A percentile compares a stretch with the other conserved stretches of the same genome.
Conservation (phyloP, 805 yeast genomes). For the Saccharomyces paradoxus region DNA sequence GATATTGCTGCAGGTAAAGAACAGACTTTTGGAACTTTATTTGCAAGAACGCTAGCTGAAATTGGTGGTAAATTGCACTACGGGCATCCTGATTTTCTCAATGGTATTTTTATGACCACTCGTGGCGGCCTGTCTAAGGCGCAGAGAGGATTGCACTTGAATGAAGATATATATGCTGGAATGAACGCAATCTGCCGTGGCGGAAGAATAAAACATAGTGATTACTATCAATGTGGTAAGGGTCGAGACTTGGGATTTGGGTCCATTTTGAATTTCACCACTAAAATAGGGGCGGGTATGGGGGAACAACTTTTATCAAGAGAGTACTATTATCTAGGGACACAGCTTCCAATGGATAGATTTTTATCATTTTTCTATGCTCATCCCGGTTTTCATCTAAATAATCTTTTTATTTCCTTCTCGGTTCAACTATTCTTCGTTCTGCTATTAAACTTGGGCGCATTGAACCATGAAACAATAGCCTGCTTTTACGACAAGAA, state of each 20-base stretch:
- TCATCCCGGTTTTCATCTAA: constrained; percentile 92
- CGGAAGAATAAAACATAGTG: constrained; percentile 91
- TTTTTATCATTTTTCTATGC: constrained; percentile 92
- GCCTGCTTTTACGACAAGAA: constrained; percentile 58
- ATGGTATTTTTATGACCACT: constrained; percentile 86
- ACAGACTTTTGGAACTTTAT: constrained; percentile 92
- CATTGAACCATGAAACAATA: constrained; percentile 65
- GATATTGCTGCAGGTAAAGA: constrained; percentile 97
- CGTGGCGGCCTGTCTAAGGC: constrained; percentile 95
- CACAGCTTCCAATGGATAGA: constrained; percentile 80
- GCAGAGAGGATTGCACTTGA: constrained; percentile 84
- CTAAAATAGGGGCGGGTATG: constrained; percentile 97
- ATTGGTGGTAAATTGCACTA: constrained; percentile 92
- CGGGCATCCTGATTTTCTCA: constrained; percentile 94
- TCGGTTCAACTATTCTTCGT: constrained; percentile 85
- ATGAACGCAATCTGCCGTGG: constrained; percentile 85
- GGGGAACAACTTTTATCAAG: constrained; percentile 91
- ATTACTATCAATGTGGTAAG: constrained; percentile 92
- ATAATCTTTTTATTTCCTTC: constrained; percentile 76
- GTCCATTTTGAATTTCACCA: constrained; percentile 84
- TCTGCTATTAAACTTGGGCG: constrained; percentile 68
- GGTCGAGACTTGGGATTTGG: constrained; percentile 94
- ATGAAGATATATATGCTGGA: constrained; percentile 95
- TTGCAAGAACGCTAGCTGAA: constrained; percentile 87
- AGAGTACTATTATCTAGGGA: constrained; percentile 86